These are phyloP conservation scores for Escovopsis sp. DNA, from an alignment of 2,329 filamentous ascomycete genomes.

Conservation along the genomic window DNA sequence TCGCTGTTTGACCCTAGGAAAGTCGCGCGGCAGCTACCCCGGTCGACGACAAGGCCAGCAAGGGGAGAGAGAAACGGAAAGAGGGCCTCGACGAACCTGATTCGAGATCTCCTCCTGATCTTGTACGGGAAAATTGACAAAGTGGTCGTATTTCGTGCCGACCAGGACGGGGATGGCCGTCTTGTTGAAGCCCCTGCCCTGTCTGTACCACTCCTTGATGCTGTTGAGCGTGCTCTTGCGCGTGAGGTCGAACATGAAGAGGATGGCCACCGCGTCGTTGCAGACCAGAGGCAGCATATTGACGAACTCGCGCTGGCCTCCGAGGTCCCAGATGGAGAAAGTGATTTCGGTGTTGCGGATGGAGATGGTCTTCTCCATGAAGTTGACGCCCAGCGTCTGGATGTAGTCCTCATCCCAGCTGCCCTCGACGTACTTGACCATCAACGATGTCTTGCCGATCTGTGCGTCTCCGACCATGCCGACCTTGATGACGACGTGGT, in stretches of 20 bases:
- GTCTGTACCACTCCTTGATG: slow-evolving; percentile 99
- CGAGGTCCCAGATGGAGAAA: slow-evolving; percentile 97
- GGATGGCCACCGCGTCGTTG: slow-evolving; percentile 94
- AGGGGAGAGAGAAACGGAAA: too few species aligned
- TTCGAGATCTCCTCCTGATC: slow-evolving; percentile 98
- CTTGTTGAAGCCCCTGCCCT: slow-evolving; percentile 97
- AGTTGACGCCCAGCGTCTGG: slow-evolving; percentile 95
- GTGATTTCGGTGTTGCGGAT: slow-evolving; percentile 99
- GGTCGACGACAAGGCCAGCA: too few species aligned
- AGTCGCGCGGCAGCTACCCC: background rate
- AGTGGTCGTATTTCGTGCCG: slow-evolving; percentile 97
- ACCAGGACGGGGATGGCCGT: slow-evolving; percentile 97
- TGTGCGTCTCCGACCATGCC: slow-evolving; percentile 99
- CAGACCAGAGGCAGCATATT: slow-evolving; percentile 99
- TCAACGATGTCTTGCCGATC: slow-evolving; percentile 96
- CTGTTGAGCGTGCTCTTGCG: slow-evolving; percentile 96
- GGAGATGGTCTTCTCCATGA: slow-evolving; percentile 99
- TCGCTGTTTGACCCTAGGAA: background rate
- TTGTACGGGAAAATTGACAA: slow-evolving; percentile 94
- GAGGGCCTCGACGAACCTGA: slow-evolving; percentile 42
- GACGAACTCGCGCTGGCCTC: slow-evolving; percentile 95
- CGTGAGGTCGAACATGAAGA: slow-evolving; percentile 99
- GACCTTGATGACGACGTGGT: slow-evolving; percentile 92
- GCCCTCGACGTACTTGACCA: slow-evolving; percentile 99
- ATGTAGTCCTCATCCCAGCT: slow-evolving; percentile 99